Conservation (phyloP, 306 rosid species). For the Neltuma alba region DNA sequence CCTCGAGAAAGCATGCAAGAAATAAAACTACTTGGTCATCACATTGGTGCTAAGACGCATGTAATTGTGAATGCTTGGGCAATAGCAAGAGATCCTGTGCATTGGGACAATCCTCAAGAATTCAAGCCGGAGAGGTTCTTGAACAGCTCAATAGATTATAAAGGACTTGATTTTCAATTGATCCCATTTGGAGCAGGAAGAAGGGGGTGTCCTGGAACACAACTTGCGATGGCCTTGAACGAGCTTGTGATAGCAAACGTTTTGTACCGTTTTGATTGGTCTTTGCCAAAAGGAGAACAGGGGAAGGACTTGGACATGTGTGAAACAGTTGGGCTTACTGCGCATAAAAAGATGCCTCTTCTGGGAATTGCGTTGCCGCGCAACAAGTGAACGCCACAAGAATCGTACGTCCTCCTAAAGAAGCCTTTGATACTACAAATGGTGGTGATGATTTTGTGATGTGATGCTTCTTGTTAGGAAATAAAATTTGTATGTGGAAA, state of each 20-base stretch:
- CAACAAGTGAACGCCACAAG: neutral
- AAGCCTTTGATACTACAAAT: no score
- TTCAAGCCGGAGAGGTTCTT: conserved; percentile 3
- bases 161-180: neutral
- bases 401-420: no score
- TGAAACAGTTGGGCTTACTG: neutral
- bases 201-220: neutral
- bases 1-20: conserved; percentile 16
- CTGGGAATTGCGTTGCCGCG: neutral
- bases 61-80: neutral
- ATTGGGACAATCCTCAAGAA: conserved; percentile 17
- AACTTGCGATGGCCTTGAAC: neutral
- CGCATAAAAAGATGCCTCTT: neutral
- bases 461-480: no score
- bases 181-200: conserved; percentile 8
- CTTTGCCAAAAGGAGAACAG: neutral
- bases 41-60: neutral
- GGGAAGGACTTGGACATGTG: neutral
- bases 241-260: neutral
- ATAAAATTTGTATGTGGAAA: no score
- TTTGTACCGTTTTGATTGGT: neutral
- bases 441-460: no score
- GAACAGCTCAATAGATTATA: neutral
- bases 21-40: neutral
- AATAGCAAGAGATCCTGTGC: neutral